Evolutionary conservation across 2,329 filamentous ascomycete genomes (phyloP), one percentile per base, ranked within the genome.

Genomic region (Fusarium musae): DNA sequence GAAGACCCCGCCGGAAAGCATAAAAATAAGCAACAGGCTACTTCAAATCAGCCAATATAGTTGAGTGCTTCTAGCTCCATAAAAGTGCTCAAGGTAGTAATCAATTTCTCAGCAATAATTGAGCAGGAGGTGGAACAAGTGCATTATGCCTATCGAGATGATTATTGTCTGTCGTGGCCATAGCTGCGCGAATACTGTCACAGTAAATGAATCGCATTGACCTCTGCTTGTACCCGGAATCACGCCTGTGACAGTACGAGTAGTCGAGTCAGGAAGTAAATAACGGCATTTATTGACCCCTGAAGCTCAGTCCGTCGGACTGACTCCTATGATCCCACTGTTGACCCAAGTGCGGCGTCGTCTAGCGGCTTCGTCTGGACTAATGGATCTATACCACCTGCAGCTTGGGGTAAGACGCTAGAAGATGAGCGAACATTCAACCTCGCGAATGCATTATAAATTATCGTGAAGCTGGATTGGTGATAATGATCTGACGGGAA

Each of bases 371-470:
- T 69, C 44, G 59, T 52, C 69, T 69, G 63, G 58, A 34, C 59
- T 67, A 64, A 70, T 43, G 60, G 61, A 49, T 34, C 61, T 58
- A 52, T 72, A 63, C 63, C 53, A 70, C 69, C 72, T 75, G 57
- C 59, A 70, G 63, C 67, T 69, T 74, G 59, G 65, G 72, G 66
- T 64, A 76, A 75, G 66, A 71, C 67, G 65, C 73, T 69, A 76
- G 74, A 76, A 75, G 69, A 72, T 65, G 52, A 57, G 46, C 61
- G 54, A 74, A 69, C 66, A 63, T 61, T 50, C 36, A 49, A 49
- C 28, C 36, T 23, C 37, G 54, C 50, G 50, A 66, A 63, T 72
- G 56, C 67, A 50, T 21, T 37, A 34, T 50, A 19, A n/a, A 36
- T 44, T 44, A 37, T 70, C 32, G 28, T 43, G 13, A 40, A 67